Evolutionary conservation across 2,329 filamentous ascomycete species (phyloP).

Genomic region (Apiospora malaysiana): DNA sequence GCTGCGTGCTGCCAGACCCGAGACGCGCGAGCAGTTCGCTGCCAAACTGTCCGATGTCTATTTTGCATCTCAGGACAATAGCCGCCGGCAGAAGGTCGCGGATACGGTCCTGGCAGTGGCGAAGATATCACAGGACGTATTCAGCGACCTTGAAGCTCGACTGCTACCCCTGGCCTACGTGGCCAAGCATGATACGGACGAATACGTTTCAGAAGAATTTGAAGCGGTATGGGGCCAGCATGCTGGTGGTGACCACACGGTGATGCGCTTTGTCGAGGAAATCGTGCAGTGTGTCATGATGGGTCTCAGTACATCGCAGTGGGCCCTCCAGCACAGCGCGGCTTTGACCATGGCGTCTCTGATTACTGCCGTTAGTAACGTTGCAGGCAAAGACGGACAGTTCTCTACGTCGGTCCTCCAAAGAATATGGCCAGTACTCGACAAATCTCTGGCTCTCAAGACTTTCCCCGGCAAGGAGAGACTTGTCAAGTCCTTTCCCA

Average conservation of each 20-base stretch:
- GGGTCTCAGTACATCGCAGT: slow-evolving; percentile 80
- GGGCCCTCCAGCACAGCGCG: slow-evolving; percentile 88
- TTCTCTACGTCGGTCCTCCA: slow-evolving; percentile 66
- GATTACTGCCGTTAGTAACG: slow-evolving; percentile 67
- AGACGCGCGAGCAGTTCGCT: slow-evolving; percentile 57
- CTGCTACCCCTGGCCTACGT: slow-evolving; percentile 89
- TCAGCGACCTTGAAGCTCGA: slow-evolving; percentile 74
- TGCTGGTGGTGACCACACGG: slow-evolving; percentile 81
- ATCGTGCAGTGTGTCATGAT: slow-evolving; percentile 72
- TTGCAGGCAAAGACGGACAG: slow-evolving; percentile 60
- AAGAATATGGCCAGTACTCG: slow-evolving; percentile 80
- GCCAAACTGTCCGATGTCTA: slow-evolving; percentile 71
- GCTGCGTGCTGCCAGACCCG: slow-evolving; percentile 62
- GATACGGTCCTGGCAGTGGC: slow-evolving; percentile 85
- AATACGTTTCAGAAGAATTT: slow-evolving; percentile 80
- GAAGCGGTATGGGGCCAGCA: slow-evolving; percentile 88
- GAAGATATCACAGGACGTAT: slow-evolving; percentile 88
- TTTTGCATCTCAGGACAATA: slow-evolving; percentile 80
- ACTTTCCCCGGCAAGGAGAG: slow-evolving; percentile 93
- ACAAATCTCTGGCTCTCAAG: slow-evolving; percentile 83
- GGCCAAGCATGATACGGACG: slow-evolving; percentile 83
- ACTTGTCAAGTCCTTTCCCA: slow-evolving; percentile 78
- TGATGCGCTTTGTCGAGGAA: slow-evolving; percentile 83
- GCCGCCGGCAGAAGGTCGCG: slow-evolving; percentile 74
- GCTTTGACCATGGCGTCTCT: slow-evolving; percentile 81